These are phyloP conservation scores for Pilasporangium apinafurcum DNA, from an alignment of 352 stramenopile genomes.

Conservation along the genomic window DNA sequence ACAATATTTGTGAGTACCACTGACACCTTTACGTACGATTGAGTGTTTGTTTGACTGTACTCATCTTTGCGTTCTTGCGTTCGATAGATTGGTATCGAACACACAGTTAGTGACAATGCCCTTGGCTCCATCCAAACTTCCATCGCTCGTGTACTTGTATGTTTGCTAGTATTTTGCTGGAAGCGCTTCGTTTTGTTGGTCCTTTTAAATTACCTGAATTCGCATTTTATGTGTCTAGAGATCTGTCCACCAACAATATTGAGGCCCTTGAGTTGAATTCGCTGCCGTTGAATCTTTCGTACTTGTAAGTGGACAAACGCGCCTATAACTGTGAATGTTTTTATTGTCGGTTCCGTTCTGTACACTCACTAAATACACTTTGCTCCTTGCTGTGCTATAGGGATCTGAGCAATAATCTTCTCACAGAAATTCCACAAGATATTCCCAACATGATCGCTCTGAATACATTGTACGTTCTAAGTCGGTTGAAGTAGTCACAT, in stretches of 20 bases:
- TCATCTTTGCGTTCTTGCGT: not conserved
- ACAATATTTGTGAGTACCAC: not conserved
- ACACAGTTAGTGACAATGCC: not conserved
- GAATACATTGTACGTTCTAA: constrained; percentile 1
- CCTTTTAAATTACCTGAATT: not conserved
- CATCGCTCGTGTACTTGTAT: not conserved
- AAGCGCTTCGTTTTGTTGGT: not conserved
- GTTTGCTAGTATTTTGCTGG: not conserved
- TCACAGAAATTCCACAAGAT: not conserved
- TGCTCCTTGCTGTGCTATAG: not conserved
- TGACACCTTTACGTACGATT: too few relatives aligned
- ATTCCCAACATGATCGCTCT: not conserved
- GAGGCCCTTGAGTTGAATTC: not conserved
- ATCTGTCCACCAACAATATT: constrained; percentile 1
- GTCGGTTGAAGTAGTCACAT: too few relatives aligned
- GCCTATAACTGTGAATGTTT: too few relatives aligned
- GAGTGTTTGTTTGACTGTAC: not conserved
- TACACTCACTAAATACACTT: too few relatives aligned
- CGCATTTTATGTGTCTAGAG: too few relatives aligned
- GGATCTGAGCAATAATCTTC: not conserved
- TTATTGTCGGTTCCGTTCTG: too few relatives aligned
- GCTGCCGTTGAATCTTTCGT: not conserved
- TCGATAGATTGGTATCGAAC: not conserved
- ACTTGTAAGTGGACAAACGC: not conserved
- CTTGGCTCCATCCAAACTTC: not conserved